Conservation (phyloP, 2,329 filamentous ascomycete species). For the Microdochium paspali region DNA sequence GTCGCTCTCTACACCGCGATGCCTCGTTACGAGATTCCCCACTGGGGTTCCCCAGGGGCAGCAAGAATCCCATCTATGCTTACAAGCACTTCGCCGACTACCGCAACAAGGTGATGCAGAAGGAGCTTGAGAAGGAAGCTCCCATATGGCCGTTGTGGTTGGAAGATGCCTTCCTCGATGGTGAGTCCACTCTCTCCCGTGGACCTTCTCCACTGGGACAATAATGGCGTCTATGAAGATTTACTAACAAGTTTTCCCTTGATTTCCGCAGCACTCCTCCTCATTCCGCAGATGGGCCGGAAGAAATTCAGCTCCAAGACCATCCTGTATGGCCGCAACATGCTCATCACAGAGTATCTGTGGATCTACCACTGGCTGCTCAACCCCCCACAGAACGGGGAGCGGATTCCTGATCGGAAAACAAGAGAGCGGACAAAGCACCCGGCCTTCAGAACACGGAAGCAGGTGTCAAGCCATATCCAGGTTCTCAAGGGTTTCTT, state of each 20-base stretch:
- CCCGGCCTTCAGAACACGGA: conserved; percentile 30
- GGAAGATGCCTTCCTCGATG: conserved; percentile 59
- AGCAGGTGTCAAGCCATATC: conserved; percentile 63
- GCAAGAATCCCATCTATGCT: conserved; percentile 50
- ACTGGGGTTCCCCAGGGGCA: conserved; percentile 20
- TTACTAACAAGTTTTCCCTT: neutral
- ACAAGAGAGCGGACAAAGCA: conserved; percentile 23
- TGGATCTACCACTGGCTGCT: conserved; percentile 41
- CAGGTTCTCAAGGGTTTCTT: conserved; percentile 63
- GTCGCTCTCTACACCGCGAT: conserved; percentile 22
- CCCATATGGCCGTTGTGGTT: conserved; percentile 53
- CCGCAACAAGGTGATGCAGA: conserved; percentile 54
- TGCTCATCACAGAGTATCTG: conserved; percentile 61
- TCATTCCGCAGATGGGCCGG: conserved; percentile 57
- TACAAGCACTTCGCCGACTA: conserved; percentile 57
- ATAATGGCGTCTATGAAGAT: no score
- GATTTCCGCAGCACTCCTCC: conserved; percentile 41
- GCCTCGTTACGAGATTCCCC: conserved; percentile 20
- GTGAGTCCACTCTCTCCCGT: conserved; percentile 30
- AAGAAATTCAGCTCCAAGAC: conserved; percentile 57
- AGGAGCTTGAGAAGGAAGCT: conserved; percentile 49
- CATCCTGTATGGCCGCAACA: conserved; percentile 58
- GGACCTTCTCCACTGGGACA: no score
- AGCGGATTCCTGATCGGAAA: conserved; percentile 32
- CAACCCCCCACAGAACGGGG: conserved; percentile 30